Evolutionary conservation across 305 asterid genomes (phyloP), one percentile per base, ranked within the genome.

Genomic region (Fraxinus paxiana): DNA sequence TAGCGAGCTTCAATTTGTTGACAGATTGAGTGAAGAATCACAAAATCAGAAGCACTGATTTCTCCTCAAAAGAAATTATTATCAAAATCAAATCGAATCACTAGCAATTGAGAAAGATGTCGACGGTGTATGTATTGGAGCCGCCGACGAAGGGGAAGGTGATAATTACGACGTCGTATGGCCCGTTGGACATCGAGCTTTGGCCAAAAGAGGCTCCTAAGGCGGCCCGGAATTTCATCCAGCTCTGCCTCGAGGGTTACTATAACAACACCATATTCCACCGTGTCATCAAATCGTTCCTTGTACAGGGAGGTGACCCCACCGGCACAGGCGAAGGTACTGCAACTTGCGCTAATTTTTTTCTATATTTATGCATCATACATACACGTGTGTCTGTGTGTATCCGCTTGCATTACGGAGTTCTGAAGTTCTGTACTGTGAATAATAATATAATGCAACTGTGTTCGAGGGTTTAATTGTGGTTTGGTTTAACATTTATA

Each of bases 171-270:
- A 95, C 98, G 80, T 89, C 95, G 74, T 90, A 88, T 77, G 98
- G 98, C 18, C 93, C 98, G 7, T 43, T 95, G 61, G 98, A 95
- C 89, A 91, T 95, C 78, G 98, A 95, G 87, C 93, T 95, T 2
- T 95, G 98, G 98, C 98, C 98, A 5, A 95, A 93, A 83, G 98
- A 95, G 84, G 98, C 98, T 30, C 98, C 98, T 0, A 95, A 95
- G 82, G 98, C 98, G 82, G 97, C 88, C 28, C 92, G 98, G 81
- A 95, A 95, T 90, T 93, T 95, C 85, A 94, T 91, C 81, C 98
- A 95, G 92, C 97, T 95, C 6, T 95, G 98, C 89, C 92, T 95
- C 46, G 98, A 95, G 82, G 96, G 98, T 26, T 95, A 91, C 88
- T 95, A 92, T 80, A 84, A 93, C 73, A 86, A 89, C 75, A 92